Evolutionary conservation across 164 flowering plant species (phyloP), one percentile per base, ranked within the genome.

Genomic region (Macadamia integrifolia): DNA sequence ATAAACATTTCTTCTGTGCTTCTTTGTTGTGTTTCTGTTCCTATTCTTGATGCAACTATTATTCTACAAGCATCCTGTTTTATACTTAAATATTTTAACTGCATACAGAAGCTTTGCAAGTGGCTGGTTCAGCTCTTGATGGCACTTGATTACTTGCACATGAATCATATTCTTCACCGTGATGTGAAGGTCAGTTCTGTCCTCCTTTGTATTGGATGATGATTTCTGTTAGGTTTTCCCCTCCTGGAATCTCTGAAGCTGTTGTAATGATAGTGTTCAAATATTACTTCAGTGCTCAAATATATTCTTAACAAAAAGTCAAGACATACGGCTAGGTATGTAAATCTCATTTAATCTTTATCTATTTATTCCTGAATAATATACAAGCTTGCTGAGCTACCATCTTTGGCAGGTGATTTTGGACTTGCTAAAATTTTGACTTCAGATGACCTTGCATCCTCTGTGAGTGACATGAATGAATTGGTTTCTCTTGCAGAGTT

Each of bases 391-490:
- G 57, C 57, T 52, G 57, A 52, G 17, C 57, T 1, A 3, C 5
- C 14, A 23, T 15, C 30, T 32, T 61, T 66, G 35, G 9, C 92
- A 95, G 99, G 99, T 76, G 99, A 95, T 75, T 95, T 95, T 84
- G 99, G 99, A 65, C 95, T 95, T 64, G 99, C 99, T 61, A 95
- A 95, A 75, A 81, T 91, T 81, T 74, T 95, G 83, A 88, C 88
- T 29, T 88, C 98, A 17, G 97, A 95, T 81, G 98, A 95, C 74
- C 95, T 95, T 77, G 96, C 99, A 31, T 95, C 90, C 61, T 95
- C 99, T 52, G 99, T 95, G 70, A 89, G 99, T 83, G 71, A 31
- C 18, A 12, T 58, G 59, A 42, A 32, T 29, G 63, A 42, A 62
- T 29, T 30, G 43, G 46, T 64, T 68, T 60, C 11, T 32, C 49